A percentile compares a stretch with the other conserved stretches of the same genome.
Evolutionary conservation across 257 asterid genomes (phyloP).

Genomic region (Rauvolfia tetraphylla): DNA sequence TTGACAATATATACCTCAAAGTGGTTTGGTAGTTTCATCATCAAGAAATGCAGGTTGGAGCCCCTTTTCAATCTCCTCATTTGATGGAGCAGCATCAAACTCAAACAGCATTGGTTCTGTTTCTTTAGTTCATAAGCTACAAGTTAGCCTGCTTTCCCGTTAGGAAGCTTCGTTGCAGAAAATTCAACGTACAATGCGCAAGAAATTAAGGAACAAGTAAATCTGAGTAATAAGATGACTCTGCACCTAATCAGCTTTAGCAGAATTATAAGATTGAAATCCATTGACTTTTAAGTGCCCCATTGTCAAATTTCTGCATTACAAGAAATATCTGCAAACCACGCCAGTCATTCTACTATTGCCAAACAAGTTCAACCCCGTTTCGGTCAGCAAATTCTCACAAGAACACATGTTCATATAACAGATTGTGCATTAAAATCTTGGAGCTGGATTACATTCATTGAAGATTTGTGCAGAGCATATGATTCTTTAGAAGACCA

Average conservation of each 20-base stretch:
- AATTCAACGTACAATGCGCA: background rate
- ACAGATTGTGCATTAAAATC: too few relatives aligned
- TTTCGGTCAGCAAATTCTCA: too few relatives aligned
- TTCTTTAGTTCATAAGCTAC: background rate
- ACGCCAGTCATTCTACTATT: background rate
- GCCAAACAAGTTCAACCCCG: background rate
- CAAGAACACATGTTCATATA: too few relatives aligned
- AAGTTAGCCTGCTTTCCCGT: background rate
- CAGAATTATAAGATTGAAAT: too few relatives aligned
- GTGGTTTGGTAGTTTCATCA: background rate
- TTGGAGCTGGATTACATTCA: too few relatives aligned
- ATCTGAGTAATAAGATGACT: too few relatives aligned
- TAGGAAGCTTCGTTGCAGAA: slow-evolving; percentile 1
- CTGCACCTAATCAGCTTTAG: too few relatives aligned
- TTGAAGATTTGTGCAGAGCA: too few relatives aligned
- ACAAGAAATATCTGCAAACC: too few relatives aligned
- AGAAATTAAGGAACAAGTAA: too few relatives aligned
- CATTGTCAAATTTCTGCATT: background rate
- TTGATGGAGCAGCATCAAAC: background rate
- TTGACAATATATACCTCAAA: slow-evolving; percentile 1
- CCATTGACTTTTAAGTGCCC: background rate
- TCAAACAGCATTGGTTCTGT: background rate
- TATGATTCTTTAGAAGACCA: too few relatives aligned
- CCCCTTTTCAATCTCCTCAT: background rate
- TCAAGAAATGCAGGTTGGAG: background rate